Evolutionary conservation across 345 rosid species (phyloP).

Genomic region (Turnera subulata): DNA sequence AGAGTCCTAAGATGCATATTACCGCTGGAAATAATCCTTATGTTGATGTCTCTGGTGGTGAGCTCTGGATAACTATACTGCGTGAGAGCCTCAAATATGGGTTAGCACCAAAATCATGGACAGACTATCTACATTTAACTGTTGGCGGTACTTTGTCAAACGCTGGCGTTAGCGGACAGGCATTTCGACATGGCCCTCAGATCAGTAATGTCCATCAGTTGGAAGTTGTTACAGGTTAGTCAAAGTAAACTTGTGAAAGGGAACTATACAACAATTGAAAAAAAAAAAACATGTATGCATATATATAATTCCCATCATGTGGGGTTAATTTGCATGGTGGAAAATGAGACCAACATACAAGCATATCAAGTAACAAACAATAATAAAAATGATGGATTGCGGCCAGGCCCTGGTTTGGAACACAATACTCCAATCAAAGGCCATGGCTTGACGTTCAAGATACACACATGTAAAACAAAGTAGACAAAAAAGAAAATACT

Average conservation of each 20-base stretch:
- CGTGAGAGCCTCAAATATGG: slow-evolving; percentile 21
- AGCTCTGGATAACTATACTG: slow-evolving; percentile 28
- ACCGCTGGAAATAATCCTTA: slow-evolving; percentile 12
- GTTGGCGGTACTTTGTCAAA: slow-evolving; percentile 35
- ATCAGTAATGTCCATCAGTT: slow-evolving; percentile 29
- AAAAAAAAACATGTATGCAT: no score
- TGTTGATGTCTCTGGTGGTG: slow-evolving; percentile 21
- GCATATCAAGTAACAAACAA: slow-evolving; percentile 16
- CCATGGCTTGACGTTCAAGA: not conserved
- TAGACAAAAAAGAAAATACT: not conserved
- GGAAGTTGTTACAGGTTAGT: slow-evolving; percentile 30
- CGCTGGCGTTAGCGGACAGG: slow-evolving; percentile 34
- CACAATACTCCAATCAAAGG: slow-evolving; percentile 8
- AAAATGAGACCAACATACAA: not conserved
- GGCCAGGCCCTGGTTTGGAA: slow-evolving; percentile 1
- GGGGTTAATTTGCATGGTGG: slow-evolving; percentile 9
- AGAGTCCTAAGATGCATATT: slow-evolving; percentile 10
- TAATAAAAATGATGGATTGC: slow-evolving; percentile 12
- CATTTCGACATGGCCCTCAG: slow-evolving; percentile 33
- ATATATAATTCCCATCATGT: slow-evolving; percentile 4
- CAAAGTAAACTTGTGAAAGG: slow-evolving; percentile 17
- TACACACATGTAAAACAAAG: not conserved
- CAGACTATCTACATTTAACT: slow-evolving; percentile 29
- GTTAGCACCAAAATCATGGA: slow-evolving; percentile 32
- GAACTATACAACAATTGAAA: not conserved